Conservation (phyloP, 805 yeast species). For the Ogataea angusta region DNA sequence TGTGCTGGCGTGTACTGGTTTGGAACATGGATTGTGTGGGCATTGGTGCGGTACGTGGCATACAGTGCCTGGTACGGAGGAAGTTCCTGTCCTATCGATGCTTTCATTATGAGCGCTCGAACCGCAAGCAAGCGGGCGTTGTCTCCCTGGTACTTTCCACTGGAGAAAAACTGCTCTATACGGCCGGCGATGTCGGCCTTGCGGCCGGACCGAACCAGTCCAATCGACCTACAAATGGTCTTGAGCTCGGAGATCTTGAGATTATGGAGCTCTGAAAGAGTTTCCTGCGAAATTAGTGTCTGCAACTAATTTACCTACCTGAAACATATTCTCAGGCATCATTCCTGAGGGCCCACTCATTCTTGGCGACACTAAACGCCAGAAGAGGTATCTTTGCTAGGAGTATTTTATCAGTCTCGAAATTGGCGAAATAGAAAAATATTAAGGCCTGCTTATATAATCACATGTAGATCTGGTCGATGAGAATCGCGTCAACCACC, state of each 20-base stretch:
- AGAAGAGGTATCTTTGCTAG: constrained; percentile 1
- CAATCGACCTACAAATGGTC: constrained; percentile 47
- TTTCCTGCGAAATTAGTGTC: constrained; percentile 21
- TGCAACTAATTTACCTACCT: constrained; percentile 9
- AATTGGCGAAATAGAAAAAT: neutral
- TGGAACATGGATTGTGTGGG: constrained; percentile 25
- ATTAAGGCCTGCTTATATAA: constrained; percentile 1
- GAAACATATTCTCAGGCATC: constrained; percentile 17
- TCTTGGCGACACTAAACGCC: constrained; percentile 2
- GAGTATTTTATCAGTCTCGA: neutral
- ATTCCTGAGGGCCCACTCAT: constrained; percentile 17
- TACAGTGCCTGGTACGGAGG: constrained; percentile 37
- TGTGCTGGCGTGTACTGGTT: constrained; percentile 17
- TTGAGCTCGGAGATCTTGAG: constrained; percentile 53
- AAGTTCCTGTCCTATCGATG: constrained; percentile 30
- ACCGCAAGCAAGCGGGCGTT: constrained; percentile 43
- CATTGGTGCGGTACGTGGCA: constrained; percentile 15
- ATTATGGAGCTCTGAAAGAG: constrained; percentile 30
- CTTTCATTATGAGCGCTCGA: constrained; percentile 40
- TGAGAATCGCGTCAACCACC: constrained; percentile 27
- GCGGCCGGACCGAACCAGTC: constrained; percentile 51
- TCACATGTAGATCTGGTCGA: constrained; percentile 17
- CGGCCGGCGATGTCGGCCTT: constrained; percentile 61
- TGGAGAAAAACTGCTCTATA: constrained; percentile 42
- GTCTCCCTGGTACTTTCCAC: constrained; percentile 39